Conservation (phyloP, 345 rosid species). For the Sisymbrium irio region DNA sequence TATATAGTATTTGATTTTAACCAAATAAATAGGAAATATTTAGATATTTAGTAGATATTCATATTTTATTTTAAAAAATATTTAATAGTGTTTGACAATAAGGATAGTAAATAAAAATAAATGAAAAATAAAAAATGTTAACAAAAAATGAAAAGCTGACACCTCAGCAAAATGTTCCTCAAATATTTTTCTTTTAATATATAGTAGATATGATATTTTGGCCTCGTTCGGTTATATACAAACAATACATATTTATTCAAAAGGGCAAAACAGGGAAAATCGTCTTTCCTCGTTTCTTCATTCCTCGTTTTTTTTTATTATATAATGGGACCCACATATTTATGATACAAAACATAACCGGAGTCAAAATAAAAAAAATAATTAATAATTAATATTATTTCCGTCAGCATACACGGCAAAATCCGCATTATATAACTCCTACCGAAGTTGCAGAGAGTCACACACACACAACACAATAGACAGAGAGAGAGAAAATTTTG, state of each 20-base stretch:
- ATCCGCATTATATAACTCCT: conserved; percentile 17
- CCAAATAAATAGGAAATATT: no score
- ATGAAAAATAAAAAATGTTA: no score
- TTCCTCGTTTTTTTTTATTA: background rate
- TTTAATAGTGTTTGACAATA: no score
- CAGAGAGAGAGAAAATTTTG: background rate
- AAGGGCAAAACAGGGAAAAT: background rate
- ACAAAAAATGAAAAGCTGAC: no score
- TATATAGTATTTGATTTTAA: no score
- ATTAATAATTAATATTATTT: conserved; percentile 9
- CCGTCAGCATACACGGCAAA: conserved; percentile 34
- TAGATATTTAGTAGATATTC: no score
- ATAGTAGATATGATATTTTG: no score
- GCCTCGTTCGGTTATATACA: no score
- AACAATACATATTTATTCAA: background rate
- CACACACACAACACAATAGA: background rate
- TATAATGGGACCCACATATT: background rate
- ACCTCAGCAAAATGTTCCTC: no score
- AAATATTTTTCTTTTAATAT: no score
- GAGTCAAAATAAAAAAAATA: background rate
- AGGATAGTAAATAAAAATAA: no score
- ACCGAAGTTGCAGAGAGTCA: conserved; percentile 2
- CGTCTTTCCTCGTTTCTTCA: conserved; percentile 25
- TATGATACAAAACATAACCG: background rate
- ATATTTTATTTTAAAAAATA: no score